These are phyloP conservation scores for Penicillium olsonii DNA, from an alignment of 2,329 filamentous ascomycete species.

Conservation along the genomic window DNA sequence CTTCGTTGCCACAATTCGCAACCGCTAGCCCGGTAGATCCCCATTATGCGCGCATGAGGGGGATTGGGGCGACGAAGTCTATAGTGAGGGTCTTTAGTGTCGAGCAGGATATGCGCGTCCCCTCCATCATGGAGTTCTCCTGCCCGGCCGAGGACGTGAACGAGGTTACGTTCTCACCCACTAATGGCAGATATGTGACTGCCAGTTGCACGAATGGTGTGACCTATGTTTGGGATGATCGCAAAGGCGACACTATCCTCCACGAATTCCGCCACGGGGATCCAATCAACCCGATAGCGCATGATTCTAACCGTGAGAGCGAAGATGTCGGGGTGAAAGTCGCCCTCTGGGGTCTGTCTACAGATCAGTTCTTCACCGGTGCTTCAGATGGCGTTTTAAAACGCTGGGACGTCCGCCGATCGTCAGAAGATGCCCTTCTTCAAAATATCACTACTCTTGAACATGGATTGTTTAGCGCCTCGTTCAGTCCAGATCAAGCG, in stretches of 20 bases:
- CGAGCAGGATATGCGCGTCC: conserved; percentile 2
- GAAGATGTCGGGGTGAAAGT: conserved; percentile 61
- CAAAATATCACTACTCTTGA: conserved; percentile 52
- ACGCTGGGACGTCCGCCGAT: conserved; percentile 58
- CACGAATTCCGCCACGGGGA: conserved; percentile 54
- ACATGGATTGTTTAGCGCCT: conserved; percentile 60
- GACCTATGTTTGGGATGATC: conserved; percentile 63
- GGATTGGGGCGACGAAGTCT: conserved; percentile 47
- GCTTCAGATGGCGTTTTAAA: conserved; percentile 63
- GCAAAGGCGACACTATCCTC: conserved; percentile 48
- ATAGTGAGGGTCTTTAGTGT: conserved; percentile 57
- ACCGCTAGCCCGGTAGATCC: conserved; percentile 48
- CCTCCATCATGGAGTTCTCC: conserved; percentile 48
- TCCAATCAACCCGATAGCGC: conserved; percentile 51
- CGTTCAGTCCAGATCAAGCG: conserved; percentile 57
- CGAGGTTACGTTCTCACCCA: conserved; percentile 55
- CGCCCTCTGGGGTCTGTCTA: conserved; percentile 57
- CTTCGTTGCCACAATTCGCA: conserved; percentile 51
- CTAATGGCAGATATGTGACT: conserved; percentile 50
- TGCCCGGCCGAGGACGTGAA: conserved; percentile 64
- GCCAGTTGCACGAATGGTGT: conserved; percentile 62
- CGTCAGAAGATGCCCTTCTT: conserved; percentile 53
- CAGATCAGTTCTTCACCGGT: conserved; percentile 58
- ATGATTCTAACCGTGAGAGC: conserved; percentile 45
- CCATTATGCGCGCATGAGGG: conserved; percentile 26